Evolutionary conservation across 768 basidiomycete genomes (phyloP), one percentile per base, ranked within the genome.

Genomic region (Infundibulicybe gibba): DNA sequence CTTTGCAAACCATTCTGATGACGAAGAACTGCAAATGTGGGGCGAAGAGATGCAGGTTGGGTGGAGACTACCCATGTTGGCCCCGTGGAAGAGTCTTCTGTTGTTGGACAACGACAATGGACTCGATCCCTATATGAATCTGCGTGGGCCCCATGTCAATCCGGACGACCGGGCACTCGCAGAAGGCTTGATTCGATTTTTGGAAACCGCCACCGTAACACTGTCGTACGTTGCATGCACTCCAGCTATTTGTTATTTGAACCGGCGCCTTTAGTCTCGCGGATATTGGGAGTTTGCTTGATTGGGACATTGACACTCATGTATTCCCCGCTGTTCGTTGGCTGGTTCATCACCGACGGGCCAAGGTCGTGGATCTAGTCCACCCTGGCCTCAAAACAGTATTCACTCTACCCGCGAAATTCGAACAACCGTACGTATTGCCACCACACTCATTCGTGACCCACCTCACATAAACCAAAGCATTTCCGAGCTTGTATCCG

Each of bases 71-170:
- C 83, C 87, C 8, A 67, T 77, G 14, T 74, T 97, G 17, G 74
- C 81, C 13, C 94, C 95, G 5, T 98, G 95, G 95, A 97, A 97
- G 60, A 87, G 90, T 16, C 61, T 98, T 13, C 66, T 98, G 5
- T 75, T 93, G 13, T 59, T 95, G 13, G 86, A 91, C 44, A 78
- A 55, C 31, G 70, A 75, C 13, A 72, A 74, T 13, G 77, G 74
- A 20, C 59, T 77, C 43, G 82, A 85, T 48, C 77, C 82, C 1
- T 79, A 80, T 51, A 68, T 76, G 57, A 83, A 81, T 48, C 64
- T 85, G 42, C 66, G 76, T 51, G 79, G 77, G 2, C 77, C 79
- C 1, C 79, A 83, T 45, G 69, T 83, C 14, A 77, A 69, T 44
- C 69, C 80, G 0, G 86, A 87, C 39, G 89, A 90, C 52, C 70